Evolutionary conservation across 1,284 basidiomycete genomes (phyloP).

Genomic region (Dichomitus squalens): DNA sequence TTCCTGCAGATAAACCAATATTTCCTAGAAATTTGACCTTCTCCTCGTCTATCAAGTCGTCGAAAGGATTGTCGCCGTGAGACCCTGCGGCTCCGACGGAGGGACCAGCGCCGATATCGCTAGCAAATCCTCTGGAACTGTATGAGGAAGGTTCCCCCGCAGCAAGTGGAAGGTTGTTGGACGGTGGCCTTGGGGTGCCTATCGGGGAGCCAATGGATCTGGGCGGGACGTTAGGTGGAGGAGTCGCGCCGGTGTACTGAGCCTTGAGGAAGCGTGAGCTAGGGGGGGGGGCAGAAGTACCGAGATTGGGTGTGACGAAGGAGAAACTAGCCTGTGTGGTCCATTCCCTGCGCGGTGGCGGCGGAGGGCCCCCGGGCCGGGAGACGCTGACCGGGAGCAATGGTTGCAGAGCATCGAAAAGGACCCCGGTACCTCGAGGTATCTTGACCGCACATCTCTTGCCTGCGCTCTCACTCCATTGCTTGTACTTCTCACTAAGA

Average conservation of each 20-base stretch:
- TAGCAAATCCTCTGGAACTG: constrained; percentile 30
- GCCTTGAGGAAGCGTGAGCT: constrained; percentile 50
- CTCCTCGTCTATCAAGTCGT: constrained; percentile 74
- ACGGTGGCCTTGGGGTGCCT: constrained; percentile 32
- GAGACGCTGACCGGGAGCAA: too few relatives aligned
- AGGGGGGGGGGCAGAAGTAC: constrained; percentile 33
- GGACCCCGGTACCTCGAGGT: too few relatives aligned
- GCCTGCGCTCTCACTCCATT: too few relatives aligned
- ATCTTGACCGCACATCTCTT: too few relatives aligned
- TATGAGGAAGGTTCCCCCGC: constrained; percentile 22
- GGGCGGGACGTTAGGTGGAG: constrained; percentile 64
- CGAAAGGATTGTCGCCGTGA: constrained; percentile 37
- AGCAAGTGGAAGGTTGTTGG: constrained; percentile 17
- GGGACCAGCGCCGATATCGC: constrained; percentile 36
- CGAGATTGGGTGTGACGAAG: constrained; percentile 17
- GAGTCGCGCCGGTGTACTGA: constrained; percentile 63
- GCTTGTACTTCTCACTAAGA: too few relatives aligned
- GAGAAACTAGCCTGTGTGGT: too few relatives aligned
- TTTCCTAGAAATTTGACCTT: constrained; percentile 80
- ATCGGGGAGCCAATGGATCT: constrained; percentile 36
- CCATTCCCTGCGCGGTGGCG: too few relatives aligned
- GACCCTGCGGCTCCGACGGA: constrained; percentile 16
- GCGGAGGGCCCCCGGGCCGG: too few relatives aligned
- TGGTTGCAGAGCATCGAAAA: too few relatives aligned
- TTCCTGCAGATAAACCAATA: constrained; percentile 83